phyloP scores from a whole-genome alignment of 1,139 yeast species.

The Hemisphaericaspora xylanilytica region DNA sequence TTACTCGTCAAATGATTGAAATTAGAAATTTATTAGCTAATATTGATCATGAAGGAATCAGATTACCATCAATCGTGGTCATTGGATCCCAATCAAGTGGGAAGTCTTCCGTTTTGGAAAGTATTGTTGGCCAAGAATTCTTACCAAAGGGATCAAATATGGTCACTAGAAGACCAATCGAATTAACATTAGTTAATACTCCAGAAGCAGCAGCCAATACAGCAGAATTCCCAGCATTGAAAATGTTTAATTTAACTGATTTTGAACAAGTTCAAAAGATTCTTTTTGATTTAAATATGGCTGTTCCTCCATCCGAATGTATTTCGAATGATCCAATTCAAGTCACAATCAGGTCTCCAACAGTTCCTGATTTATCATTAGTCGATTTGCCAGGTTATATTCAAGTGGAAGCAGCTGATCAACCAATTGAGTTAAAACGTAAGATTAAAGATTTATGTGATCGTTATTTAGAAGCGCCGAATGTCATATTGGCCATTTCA shows the following conservation, averaged over 20 bases:
- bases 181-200: constrained; percentile 83
- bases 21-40: constrained; percentile 75
- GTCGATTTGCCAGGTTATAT: constrained; percentile 98
- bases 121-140: constrained; percentile 92
- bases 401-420: constrained; percentile 95
- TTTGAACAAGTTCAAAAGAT: constrained; percentile 85
- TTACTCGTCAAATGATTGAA: constrained; percentile 96
- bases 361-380: constrained; percentile 88
- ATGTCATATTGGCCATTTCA: constrained; percentile 90
- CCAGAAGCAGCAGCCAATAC: constrained; percentile 79
- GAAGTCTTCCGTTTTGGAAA: constrained; percentile 88
- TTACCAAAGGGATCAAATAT: constrained; percentile 92
- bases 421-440: constrained; percentile 77
- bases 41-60: constrained; percentile 77
- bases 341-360: constrained; percentile 83
- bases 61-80: constrained; percentile 91
- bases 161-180: constrained; percentile 96
- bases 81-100: constrained; percentile 98
- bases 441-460: constrained; percentile 80
- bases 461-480: constrained; percentile 84
- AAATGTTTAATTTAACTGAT: constrained; percentile 77
- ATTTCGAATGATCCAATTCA: constrained; percentile 91
- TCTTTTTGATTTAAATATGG: constrained; percentile 82
- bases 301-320: constrained; percentile 83
- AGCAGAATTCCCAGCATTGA: constrained; percentile 92